Evolutionary conservation across 2,329 filamentous ascomycete genomes (phyloP), one percentile per base, ranked within the genome.

Genomic region (Neofusicoccum kwambonambiense): DNA sequence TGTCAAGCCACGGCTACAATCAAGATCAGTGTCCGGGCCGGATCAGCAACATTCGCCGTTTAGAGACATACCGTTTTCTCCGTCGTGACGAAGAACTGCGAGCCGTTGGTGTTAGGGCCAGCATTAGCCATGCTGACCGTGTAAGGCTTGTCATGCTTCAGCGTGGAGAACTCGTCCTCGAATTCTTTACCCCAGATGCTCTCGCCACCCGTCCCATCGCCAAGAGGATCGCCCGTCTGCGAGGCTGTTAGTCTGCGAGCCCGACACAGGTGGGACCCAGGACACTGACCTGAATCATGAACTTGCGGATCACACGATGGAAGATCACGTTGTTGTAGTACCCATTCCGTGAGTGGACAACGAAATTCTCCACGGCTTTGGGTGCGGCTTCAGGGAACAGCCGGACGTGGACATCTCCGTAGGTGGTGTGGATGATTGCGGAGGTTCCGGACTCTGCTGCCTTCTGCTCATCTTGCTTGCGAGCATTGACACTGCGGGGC

Each of bases 241-340:
- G n/a, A 60, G n/a, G 27, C 27, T 41, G 62, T 31, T 19, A 60
- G 56, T 15, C 12, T 13, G 27, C 15, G 51, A n/a, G 3, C n/a
- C 13, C 19, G 39, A 35, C 34, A 47, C 31, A 31, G 19, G 54
- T 45, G 63, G 85, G 81, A 13, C 41, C 74, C 93, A 8, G 52
- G 8, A 27, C 11, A 17, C 56, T 15, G 35, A 60, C 56, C 41
- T 60, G 92, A 67, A 99, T 97, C 96, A 99, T 99, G 80, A 99
- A 99, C 74, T 97, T 97, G 67, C 91, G 88, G 71, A 99, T 99
- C 6, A 99, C 90, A 39, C 95, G 90, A 78, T 99, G 95, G 83
- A 99, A 99, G 70, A 97, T 94, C 39, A 94, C 93, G 78, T 92
- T 92, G 81, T 99, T 98, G 82, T 99, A 99, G 77, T 99, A 99